phyloP scores from a whole-genome alignment of 345 rosid species.

The Eucalyptus albens region DNA sequence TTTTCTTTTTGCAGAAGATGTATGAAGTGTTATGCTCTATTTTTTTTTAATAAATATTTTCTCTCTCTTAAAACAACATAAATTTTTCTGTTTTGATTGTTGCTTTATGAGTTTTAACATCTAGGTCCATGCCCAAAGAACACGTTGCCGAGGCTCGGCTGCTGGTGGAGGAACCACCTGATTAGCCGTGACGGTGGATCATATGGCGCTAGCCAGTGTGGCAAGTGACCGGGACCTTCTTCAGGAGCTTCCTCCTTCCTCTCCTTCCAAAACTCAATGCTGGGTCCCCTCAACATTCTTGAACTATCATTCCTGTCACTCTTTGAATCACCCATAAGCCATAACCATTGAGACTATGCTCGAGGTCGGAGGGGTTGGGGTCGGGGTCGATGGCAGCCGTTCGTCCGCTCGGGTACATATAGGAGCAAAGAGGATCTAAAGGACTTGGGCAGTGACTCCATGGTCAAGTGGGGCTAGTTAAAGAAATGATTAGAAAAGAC shows the following conservation, averaged over 20 bases:
- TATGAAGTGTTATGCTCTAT: too few relatives aligned
- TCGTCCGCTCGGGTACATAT: background rate
- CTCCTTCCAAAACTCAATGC: background rate
- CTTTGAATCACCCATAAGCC: background rate
- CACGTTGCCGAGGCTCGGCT: slow-evolving; percentile 55
- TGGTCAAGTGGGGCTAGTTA: background rate
- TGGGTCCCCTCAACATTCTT: background rate
- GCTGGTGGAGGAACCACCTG: slow-evolving; percentile 54
- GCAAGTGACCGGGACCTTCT: slow-evolving; percentile 22
- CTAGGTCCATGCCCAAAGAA: slow-evolving; percentile 60
- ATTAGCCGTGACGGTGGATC: slow-evolving; percentile 74
- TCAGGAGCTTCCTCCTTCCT: background rate
- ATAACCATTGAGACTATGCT: background rate
- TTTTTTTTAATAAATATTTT: too few relatives aligned
- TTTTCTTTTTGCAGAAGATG: too few relatives aligned
- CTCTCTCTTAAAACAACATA: too few relatives aligned
- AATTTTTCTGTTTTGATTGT: too few relatives aligned
- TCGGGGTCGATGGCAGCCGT: background rate
- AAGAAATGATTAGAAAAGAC: background rate
- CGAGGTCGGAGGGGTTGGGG: background rate
- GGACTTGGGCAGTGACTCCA: background rate
- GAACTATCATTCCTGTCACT: background rate
- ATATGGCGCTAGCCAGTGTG: background rate
- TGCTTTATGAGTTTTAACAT: background rate
- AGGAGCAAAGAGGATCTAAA: background rate